Evolutionary conservation across 345 rosid genomes (phyloP), one percentile per base, ranked within the genome.

Genomic region (Excoecaria agallocha): DNA sequence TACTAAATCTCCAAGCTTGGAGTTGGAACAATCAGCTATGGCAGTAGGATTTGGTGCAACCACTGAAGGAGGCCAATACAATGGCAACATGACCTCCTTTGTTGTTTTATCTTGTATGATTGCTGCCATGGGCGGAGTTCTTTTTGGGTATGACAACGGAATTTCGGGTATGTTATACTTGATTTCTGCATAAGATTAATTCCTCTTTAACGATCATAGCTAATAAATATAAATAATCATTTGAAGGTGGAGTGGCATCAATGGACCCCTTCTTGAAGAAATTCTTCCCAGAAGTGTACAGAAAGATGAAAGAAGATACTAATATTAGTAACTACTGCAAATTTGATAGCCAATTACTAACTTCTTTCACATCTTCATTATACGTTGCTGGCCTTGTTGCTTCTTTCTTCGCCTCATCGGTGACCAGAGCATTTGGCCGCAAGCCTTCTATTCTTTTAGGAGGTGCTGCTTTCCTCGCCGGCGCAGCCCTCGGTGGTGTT

Each of bases 71-170:
- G 81, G 66, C 61, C 48, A 79, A 17, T 80, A 88, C 78, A 81
- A 80, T 35, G 95, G 91, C 55, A 83, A 74, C 83, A 79, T 89
- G 65, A 93, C 95, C 19, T 57, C 22, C 43, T 89, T 88, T 70
- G 93, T 89, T 45, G 80, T 88, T 17, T 78, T 90, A 8, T 93
- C 97, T 9, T 91, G 97, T 75, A 82, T 88, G 78, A 84, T 89
- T 89, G 98, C 98, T 22, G 92, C 91, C 83, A 91, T 84, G 89
- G 98, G 98, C 73, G 98, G 98, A 39, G 86, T 89, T 55, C 84
- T 93, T 73, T 91, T 91, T 57, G 97, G 98, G 78, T 93, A 91
- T 73, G 98, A 93, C 81, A 86, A 91, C 66, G 98, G 98, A 52
- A 87, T 87, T 72, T 77, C 94, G 76, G 96, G 97, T 92, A 43